phyloP scores from a whole-genome alignment of 2,329 filamentous ascomycete species.

The Talaromyces sp. region DNA sequence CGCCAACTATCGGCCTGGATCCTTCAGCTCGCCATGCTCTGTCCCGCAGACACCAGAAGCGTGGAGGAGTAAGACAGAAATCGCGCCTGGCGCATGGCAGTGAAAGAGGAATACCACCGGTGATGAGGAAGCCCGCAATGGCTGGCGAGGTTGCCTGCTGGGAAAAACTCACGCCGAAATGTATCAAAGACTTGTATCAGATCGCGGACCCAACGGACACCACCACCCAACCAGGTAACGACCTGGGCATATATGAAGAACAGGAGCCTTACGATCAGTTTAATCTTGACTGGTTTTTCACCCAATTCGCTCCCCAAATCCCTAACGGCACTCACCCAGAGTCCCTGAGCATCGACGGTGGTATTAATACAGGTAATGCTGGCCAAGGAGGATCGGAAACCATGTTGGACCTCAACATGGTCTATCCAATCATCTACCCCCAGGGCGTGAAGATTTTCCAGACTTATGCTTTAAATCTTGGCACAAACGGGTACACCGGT shows the following conservation, averaged over 20 bases:
- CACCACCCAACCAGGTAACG: neutral
- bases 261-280: neutral
- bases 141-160: neutral
- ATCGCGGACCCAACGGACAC: neutral
- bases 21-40: neutral
- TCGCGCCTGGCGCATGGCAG: neutral
- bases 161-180: neutral
- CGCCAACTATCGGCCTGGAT: neutral
- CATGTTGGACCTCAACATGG: constrained; percentile 1
- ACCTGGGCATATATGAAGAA: neutral
- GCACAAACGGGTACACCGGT: neutral
- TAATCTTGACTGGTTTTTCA: neutral
- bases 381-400: neutral
- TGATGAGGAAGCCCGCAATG: neutral
- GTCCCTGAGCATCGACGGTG: neutral
- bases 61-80: neutral
- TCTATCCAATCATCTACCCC: constrained; percentile 1
- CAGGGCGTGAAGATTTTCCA: constrained; percentile 4
- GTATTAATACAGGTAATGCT: neutral
- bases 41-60: neutral
- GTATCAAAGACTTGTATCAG: constrained; percentile 3
- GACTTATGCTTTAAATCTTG: neutral
- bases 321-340: constrained; percentile 1
- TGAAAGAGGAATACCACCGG: neutral
- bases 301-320: neutral